These are phyloP conservation scores for Phoma herbarum DNA, from an alignment of 2,329 filamentous ascomycete species.

Conservation along the genomic window DNA sequence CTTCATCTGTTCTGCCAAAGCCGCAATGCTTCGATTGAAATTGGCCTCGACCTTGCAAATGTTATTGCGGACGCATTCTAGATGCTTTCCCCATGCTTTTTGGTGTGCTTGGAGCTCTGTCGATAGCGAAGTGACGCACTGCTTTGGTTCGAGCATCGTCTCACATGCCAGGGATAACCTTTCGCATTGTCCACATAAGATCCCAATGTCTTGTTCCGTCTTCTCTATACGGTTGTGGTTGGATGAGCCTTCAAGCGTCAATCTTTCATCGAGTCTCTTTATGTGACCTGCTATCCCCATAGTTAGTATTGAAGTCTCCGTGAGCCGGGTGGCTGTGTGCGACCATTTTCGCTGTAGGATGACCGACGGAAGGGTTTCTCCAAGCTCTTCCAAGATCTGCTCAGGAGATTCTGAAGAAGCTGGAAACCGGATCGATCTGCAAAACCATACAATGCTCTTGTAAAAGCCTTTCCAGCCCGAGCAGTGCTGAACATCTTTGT, in stretches of 20 bases:
- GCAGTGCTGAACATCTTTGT: neutral
- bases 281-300: neutral
- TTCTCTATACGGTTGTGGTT: neutral
- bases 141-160: neutral
- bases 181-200: neutral
- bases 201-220: neutral
- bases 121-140: too few species aligned
- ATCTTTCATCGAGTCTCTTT: neutral
- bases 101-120: too few species aligned
- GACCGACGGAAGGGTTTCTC: neutral
- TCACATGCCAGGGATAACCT: neutral
- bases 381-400: neutral
- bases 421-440: neutral
- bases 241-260: neutral
- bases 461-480: neutral
- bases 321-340: neutral
- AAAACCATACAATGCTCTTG: neutral
- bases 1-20: neutral
- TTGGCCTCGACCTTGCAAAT: too few species aligned
- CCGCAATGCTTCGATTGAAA: neutral
- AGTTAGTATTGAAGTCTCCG: neutral
- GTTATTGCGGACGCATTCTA: too few species aligned
- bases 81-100: too few species aligned
- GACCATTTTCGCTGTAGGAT: neutral
- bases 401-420: neutral